phyloP scores from a whole-genome alignment of 2,329 filamentous ascomycete genomes.

The Colletotrichum acutatum region DNA sequence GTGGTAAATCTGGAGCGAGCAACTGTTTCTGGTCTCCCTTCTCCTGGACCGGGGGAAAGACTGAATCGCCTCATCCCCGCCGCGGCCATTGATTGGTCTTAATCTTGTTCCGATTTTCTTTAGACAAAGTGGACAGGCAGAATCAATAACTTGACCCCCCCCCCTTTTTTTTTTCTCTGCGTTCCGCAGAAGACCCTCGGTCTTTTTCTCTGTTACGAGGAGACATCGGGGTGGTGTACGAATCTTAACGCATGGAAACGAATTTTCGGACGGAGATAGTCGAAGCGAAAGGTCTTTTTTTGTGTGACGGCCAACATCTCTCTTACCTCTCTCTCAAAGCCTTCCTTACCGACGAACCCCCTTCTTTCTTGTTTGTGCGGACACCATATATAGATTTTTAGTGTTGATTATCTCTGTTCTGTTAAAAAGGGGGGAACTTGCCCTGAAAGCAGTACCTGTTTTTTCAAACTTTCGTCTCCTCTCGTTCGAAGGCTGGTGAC shows the following conservation, averaged over 20 bases:
- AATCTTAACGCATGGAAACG: slow-evolving; percentile 28
- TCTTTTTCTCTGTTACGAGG: background rate
- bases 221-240: background rate
- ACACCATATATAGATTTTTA: slow-evolving; percentile 33
- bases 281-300: slow-evolving; percentile 24
- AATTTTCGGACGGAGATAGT: slow-evolving; percentile 25
- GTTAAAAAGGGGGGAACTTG: slow-evolving; percentile 17
- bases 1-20: background rate
- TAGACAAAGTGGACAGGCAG: slow-evolving; percentile 27
- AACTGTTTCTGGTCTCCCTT: background rate
- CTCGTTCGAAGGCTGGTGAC: background rate
- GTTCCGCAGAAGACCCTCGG: background rate
- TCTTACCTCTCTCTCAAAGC: background rate
- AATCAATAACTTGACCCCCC: slow-evolving; percentile 26
- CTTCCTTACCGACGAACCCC: background rate
- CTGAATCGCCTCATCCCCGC: slow-evolving; percentile 14
- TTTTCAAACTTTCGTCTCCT: background rate
- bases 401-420: slow-evolving; percentile 32
- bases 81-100: slow-evolving; percentile 27
- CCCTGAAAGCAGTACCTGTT: slow-evolving; percentile 22
- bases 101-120: slow-evolving; percentile 16
- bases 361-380: slow-evolving; percentile 16
- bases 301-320: slow-evolving; percentile 24
- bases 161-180: background rate
- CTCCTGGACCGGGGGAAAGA: slow-evolving; percentile 11